Percentiles rank a stretch among this genome's conserved stretches.
These are phyloP conservation scores for Fusarium sp. DNA, from an alignment of 2,329 filamentous ascomycete species.

Conservation along the genomic window DNA sequence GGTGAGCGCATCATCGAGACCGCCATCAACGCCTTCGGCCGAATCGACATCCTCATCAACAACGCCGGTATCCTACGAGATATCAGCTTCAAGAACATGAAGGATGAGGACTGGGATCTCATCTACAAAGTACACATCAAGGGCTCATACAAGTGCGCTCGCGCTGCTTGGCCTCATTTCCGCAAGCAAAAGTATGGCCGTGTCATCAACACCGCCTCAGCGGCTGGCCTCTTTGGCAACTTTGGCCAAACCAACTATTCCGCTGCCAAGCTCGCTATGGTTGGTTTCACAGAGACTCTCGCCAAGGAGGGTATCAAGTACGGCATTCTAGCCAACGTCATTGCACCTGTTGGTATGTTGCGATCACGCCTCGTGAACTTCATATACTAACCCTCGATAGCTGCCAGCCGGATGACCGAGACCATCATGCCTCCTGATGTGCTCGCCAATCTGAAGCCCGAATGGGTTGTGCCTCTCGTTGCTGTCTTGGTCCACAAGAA, in stretches of 20 bases:
- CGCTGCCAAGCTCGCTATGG: slow-evolving; percentile 93
- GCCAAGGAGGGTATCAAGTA: slow-evolving; percentile 98
- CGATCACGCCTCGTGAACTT: background rate
- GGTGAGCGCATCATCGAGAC: slow-evolving; percentile 96
- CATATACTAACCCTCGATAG: slow-evolving; percentile 56
- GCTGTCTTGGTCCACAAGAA: slow-evolving; percentile 88
- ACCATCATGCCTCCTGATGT: slow-evolving; percentile 97
- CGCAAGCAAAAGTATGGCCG: slow-evolving; percentile 98
- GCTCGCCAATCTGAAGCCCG: slow-evolving; percentile 85
- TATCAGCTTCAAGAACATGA: slow-evolving; percentile 99
- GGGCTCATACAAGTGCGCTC: slow-evolving; percentile 94
- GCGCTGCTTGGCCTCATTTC: slow-evolving; percentile 97
- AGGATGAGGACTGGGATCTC: slow-evolving; percentile 95
- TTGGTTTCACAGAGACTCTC: slow-evolving; percentile 97
- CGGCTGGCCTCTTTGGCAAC: slow-evolving; percentile 92
- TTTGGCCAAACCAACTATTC: slow-evolving; percentile 98
- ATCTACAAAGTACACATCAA: slow-evolving; percentile 93
- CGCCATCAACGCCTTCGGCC: slow-evolving; percentile 83
- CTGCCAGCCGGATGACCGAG: slow-evolving; percentile 94
- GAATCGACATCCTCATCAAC: slow-evolving; percentile 96
- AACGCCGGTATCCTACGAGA: slow-evolving; percentile 97
- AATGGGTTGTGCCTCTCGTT: slow-evolving; percentile 95
- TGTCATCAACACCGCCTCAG: slow-evolving; percentile 97
- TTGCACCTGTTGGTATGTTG: slow-evolving; percentile 81
- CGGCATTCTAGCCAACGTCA: slow-evolving; percentile 95